Evolutionary conservation across 441 rosid species (phyloP), one percentile per base, ranked within the genome.

Genomic region (Heliophila coronopifolia): DNA sequence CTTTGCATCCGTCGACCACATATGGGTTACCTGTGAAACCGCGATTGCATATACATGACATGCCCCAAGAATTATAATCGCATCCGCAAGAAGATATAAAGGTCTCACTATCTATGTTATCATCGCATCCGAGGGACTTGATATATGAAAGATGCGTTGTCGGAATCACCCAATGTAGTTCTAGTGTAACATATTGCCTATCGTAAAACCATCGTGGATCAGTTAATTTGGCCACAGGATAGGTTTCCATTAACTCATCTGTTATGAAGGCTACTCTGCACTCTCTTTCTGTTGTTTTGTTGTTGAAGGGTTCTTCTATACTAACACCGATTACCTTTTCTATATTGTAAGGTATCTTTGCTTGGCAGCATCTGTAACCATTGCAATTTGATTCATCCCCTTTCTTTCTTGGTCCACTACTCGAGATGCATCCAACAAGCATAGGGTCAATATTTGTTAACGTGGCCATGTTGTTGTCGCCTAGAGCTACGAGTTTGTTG

Each of bases 11-110:
- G 2, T 10, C 2, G 6, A 9, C 1, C 3, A 39, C 27, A 8
- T 69, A 72, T 0, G 77, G 75, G 34, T 75, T 69, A n/a, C 77
- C 77, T 3, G 5, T 7, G 45, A 17, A 75, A 12, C 75, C 77
- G 0, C 0, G 0, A 2, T 0, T 2, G 43, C 75, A 72, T 0
- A 8, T 2, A 54, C 71, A 70, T 2, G 30, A 7, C 30, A 2
- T 7, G n/a, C n/a, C n/a, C n/a, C n/a, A n/a, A n/a, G n/a, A n/a
- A n/a, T n/a, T n/a, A n/a, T n/a, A n/a, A n/a, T n/a, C n/a, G n/a
- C n/a, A n/a, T n/a, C n/a, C n/a, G 30, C 30, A 26, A 26, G 4
- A 0, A 26, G 30, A n/a, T n/a, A n/a, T n/a, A n/a, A n/a, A n/a
- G n/a, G n/a, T n/a, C n/a, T n/a, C n/a, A n/a, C n/a, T n/a, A n/a